Evolutionary conservation across 768 basidiomycete genomes (phyloP), one percentile per base, ranked within the genome.

Genomic region (Leccinum subgranulosum): DNA sequence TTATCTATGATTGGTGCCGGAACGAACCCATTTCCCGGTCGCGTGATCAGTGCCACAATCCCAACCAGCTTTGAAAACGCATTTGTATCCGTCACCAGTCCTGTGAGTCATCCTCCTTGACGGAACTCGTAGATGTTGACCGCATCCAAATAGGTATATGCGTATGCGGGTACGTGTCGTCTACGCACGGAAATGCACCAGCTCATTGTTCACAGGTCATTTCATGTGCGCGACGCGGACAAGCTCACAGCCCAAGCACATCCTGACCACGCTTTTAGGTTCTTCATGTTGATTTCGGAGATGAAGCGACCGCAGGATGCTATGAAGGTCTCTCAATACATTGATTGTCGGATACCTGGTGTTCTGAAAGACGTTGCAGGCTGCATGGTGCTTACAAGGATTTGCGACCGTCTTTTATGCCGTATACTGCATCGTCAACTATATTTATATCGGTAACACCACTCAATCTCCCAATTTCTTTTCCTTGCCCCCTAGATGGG

Each of bases 281-380:
- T 83, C 64, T 83, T 83, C 60, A 77, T 83, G 41, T 65, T 83
- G n/a, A 81, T 82, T 29, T 83, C 82, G 14, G 82, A 84, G 62
- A 83, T 83, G 83, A 69, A 67, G 21, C 64, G 61, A 27, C 81
- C 83, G 1, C 65, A 77, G 59, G 81, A 83, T 60, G 81, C 81
- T 6, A 83, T 83, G 79, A 83, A 83, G 75, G 81, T 81, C 14
- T 36, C 19, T 43, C 25, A 47, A 23, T 17, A 10, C 56, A 79
- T 77, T 10, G 8, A 34, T 21, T 14, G 5, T 50, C 25, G 31
- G 25, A 10, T 29, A n/a, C 4, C 10, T 31, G 15, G 27, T 17
- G 15, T 58, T 29, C 34, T 39, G n/a, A 52, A 46, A 11, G 19
- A 43, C 8, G 23, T 17, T 25, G 6, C 46, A 60, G 59, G 58